phyloP scores from a whole-genome alignment of 495 filamentous ascomycete genomes.

The Astrothelium subdiscretum region DNA sequence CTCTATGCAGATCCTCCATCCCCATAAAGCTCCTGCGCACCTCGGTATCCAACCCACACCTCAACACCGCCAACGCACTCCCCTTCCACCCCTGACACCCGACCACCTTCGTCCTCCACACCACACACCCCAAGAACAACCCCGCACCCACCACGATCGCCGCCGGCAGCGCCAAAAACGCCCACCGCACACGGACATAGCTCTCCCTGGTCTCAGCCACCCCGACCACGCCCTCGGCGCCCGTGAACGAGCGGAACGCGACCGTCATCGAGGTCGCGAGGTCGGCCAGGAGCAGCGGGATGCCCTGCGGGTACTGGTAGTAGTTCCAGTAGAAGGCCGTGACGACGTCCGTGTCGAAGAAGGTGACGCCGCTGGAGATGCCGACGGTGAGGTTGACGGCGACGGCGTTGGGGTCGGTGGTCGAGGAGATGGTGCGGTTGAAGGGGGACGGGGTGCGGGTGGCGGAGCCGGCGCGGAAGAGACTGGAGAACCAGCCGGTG shows the following conservation, averaged over 20 bases:
- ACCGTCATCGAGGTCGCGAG: constrained; percentile 5
- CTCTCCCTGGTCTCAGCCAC: constrained; percentile 8
- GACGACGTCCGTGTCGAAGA: constrained; percentile 23
- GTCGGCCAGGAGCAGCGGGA: constrained; percentile 17
- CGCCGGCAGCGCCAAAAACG: constrained; percentile 11
- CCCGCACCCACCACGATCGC: constrained; percentile 6
- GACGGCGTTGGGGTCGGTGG: constrained; percentile 4
- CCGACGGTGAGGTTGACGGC: constrained; percentile 22
- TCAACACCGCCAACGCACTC: background rate
- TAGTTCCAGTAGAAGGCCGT: constrained; percentile 25
- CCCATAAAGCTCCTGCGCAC: background rate
- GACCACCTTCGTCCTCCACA: background rate
- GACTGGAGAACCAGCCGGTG: constrained; percentile 1
- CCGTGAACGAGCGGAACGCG: constrained; percentile 13
- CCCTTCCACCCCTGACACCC: background rate
- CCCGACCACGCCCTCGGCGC: constrained; percentile 5
- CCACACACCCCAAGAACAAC: background rate
- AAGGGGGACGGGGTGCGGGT: background rate
- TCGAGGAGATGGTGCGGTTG: constrained; percentile 1
- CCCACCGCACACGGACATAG: constrained; percentile 15
- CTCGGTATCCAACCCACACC: background rate
- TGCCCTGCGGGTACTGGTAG: constrained; percentile 17
- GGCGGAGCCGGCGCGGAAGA: constrained; percentile 2
- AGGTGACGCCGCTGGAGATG: constrained; percentile 17
- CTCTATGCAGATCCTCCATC: background rate